Evolutionary conservation across 805 yeast species (phyloP).

Genomic region (Ogataea pignaliae): DNA sequence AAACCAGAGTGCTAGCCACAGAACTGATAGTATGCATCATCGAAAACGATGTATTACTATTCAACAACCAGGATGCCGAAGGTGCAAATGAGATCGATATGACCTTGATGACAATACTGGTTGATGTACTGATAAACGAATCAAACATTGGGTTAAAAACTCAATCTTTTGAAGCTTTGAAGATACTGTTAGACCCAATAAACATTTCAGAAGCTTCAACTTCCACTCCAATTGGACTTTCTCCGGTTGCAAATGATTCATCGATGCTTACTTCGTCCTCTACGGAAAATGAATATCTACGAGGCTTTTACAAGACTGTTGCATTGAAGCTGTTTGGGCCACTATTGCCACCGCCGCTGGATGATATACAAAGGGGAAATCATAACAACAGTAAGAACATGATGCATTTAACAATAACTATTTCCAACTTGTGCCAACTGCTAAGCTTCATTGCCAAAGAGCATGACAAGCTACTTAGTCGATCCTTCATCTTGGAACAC

Average conservation of each 20-base stretch:
- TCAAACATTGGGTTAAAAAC: constrained; percentile 67
- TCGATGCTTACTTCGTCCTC: neutral
- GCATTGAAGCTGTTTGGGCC: constrained; percentile 28
- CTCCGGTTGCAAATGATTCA: constrained; percentile 4
- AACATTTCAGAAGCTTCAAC: constrained; percentile 9
- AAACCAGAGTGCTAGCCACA: constrained; percentile 64
- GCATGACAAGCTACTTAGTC: constrained; percentile 54
- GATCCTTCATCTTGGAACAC: constrained; percentile 60
- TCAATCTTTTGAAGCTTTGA: constrained; percentile 81
- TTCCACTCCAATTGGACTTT: constrained; percentile 10
- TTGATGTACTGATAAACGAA: constrained; percentile 59
- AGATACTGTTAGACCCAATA: constrained; percentile 61
- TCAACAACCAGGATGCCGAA: constrained; percentile 30
- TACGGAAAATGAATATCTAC: constrained; percentile 35
- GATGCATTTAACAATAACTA: constrained; percentile 12
- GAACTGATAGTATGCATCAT: constrained; percentile 77
- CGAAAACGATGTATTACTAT: constrained; percentile 73
- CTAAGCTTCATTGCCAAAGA: constrained; percentile 61
- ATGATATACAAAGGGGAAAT: constrained; percentile 5
- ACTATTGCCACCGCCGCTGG: constrained; percentile 5
- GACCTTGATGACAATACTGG: constrained; percentile 43
- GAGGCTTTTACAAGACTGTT: constrained; percentile 54
- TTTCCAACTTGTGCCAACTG: constrained; percentile 56
- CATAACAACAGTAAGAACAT: neutral
- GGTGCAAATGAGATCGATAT: constrained; percentile 33